These are phyloP conservation scores for Phytophthora sp. DNA, from an alignment of 352 stramenopile species.

Conservation along the genomic window DNA sequence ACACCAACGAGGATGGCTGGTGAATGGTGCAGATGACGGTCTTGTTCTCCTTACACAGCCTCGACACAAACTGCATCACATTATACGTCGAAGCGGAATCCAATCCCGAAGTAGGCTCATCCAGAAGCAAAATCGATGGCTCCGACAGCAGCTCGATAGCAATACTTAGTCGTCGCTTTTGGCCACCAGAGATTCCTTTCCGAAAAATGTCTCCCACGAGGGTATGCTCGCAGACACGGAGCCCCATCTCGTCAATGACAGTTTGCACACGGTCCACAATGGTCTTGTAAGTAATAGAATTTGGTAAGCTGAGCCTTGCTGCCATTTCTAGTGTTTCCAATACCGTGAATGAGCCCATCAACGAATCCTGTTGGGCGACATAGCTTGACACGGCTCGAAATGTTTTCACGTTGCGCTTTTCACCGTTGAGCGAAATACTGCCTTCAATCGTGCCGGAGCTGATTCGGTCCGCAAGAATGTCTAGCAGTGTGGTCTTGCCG, in stretches of 20 bases:
- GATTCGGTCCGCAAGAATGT: constrained; percentile 60
- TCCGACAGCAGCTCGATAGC: constrained; percentile 93
- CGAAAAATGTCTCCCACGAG: constrained; percentile 84
- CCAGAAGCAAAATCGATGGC: constrained; percentile 94
- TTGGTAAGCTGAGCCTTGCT: constrained; percentile 53
- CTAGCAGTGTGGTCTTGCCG: constrained; percentile 68
- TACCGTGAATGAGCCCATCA: constrained; percentile 72
- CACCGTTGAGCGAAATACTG: constrained; percentile 52
- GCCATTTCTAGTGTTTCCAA: constrained; percentile 71
- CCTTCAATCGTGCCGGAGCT: constrained; percentile 42
- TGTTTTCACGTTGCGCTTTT: constrained; percentile 33
- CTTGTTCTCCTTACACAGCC: constrained; percentile 56
- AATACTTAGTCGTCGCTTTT: constrained; percentile 93
- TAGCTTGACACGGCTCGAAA: constrained; percentile 63
- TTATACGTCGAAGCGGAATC: constrained; percentile 89
- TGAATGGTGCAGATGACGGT: constrained; percentile 91
- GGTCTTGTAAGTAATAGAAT: constrained; percentile 35
- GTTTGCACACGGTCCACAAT: constrained; percentile 58
- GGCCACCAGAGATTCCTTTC: constrained; percentile 85
- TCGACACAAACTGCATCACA: constrained; percentile 85
- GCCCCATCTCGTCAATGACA: constrained; percentile 71
- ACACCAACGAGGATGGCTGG: constrained; percentile 68
- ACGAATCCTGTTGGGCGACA: constrained; percentile 59
- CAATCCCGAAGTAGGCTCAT: constrained; percentile 93
- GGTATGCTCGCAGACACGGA: constrained; percentile 61